Evolutionary conservation across 1,139 yeast species (phyloP).

Genomic region (Candida sanyaensis): DNA sequence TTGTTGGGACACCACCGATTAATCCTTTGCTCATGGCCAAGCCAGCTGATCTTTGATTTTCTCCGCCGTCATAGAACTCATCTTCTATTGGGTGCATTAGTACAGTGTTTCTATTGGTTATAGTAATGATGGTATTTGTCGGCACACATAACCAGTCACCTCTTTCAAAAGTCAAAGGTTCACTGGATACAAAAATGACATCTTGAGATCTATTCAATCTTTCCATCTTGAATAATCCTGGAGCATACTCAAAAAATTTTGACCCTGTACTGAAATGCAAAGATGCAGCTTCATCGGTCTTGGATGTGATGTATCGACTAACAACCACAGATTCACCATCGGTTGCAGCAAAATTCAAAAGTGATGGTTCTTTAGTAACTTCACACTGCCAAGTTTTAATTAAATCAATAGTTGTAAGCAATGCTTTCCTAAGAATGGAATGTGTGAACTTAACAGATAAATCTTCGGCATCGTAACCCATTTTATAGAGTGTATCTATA

Average conservation of each 20-base stretch:
- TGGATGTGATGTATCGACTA: constrained; percentile 84
- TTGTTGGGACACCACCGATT: constrained; percentile 51
- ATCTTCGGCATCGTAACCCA: constrained; percentile 72
- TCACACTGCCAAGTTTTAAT: constrained; percentile 66
- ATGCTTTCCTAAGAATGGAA: constrained; percentile 61
- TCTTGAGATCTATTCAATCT: constrained; percentile 89
- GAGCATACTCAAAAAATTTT: constrained; percentile 82
- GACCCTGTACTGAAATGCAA: constrained; percentile 94
- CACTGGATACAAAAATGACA: constrained; percentile 95
- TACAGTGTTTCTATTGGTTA: constrained; percentile 77
- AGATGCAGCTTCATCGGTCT: constrained; percentile 94
- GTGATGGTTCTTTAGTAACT: constrained; percentile 68
- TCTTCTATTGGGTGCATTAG: constrained; percentile 88
- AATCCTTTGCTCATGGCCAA: constrained; percentile 91
- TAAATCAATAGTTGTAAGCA: constrained; percentile 69
- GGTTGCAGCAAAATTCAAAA: constrained; percentile 91
- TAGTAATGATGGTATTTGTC: constrained; percentile 83
- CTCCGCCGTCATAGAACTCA: constrained; percentile 77
- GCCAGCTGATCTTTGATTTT: constrained; percentile 67
- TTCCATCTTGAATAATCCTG: constrained; percentile 92
- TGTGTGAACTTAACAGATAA: constrained; percentile 44
- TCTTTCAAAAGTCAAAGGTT: constrained; percentile 93
- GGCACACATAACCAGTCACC: constrained; percentile 99
- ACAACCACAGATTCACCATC: constrained; percentile 91
- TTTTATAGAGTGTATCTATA: constrained; percentile 69